A percentile compares a stretch with the other conserved stretches of the same genome.
Conservation (phyloP, 768 basidiomycete species). For the Sistotremastrum suecicum region DNA sequence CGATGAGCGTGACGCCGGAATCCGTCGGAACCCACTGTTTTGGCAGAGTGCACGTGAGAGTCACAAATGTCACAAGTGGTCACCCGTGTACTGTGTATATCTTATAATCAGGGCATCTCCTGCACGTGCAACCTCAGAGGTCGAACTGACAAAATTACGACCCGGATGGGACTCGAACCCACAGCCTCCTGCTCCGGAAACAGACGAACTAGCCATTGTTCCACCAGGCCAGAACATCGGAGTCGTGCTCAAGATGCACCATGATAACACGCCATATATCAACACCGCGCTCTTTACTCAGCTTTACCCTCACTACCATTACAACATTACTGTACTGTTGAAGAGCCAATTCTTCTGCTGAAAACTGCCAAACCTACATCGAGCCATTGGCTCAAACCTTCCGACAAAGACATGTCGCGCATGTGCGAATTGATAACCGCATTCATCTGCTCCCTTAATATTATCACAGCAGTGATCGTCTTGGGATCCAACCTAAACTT, state of each 20-base stretch:
- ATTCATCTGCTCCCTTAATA: constrained; percentile 51
- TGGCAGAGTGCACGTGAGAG: too few relatives aligned
- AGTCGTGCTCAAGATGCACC: background rate
- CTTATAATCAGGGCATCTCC: too few relatives aligned
- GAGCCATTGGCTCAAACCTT: constrained; percentile 9
- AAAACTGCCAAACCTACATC: constrained; percentile 15
- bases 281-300: background rate
- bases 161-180: too few relatives aligned
- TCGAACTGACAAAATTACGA: too few relatives aligned
- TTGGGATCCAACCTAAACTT: constrained; percentile 57
- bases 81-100: too few relatives aligned
- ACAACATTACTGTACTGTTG: background rate
- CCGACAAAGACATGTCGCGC: constrained; percentile 42
- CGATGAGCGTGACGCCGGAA: too few relatives aligned
- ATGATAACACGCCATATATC: background rate
- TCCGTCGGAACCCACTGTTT: too few relatives aligned
- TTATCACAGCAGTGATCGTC: constrained; percentile 65
- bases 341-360: background rate
- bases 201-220: too few relatives aligned
- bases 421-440: constrained; percentile 51
- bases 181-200: too few relatives aligned
- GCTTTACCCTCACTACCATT: background rate
- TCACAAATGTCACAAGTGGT: too few relatives aligned
- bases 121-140: too few relatives aligned
- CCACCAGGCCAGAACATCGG: too few relatives aligned